A percentile compares a stretch with the other conserved stretches of the same genome.
Conservation (phyloP, 768 basidiomycete species). For the Tulasnella sp. region DNA sequence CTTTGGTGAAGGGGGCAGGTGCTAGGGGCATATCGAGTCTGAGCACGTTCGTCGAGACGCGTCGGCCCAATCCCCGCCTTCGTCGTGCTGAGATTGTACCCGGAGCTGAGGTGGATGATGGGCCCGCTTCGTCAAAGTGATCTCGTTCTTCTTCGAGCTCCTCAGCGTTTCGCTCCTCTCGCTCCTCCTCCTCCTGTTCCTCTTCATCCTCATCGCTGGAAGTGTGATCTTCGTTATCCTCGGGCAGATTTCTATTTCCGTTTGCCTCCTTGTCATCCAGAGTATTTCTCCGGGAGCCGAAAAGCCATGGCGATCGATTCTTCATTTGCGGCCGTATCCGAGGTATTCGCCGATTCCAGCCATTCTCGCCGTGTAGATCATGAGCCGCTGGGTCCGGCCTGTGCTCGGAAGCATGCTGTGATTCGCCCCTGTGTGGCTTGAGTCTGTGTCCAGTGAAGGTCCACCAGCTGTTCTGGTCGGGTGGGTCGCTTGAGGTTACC, state of each 20-base stretch:
- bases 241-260: neutral
- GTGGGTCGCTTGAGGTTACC: slow-evolving; percentile 22
- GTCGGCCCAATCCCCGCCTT: slow-evolving; percentile 18
- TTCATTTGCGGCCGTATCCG: neutral
- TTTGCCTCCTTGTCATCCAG: slow-evolving; percentile 5
- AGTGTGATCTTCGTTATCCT: neutral
- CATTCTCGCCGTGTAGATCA: slow-evolving; percentile 2
- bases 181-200: slow-evolving; percentile 19
- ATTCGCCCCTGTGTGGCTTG: neutral
- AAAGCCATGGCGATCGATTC: slow-evolving; percentile 3
- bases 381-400: neutral
- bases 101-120: neutral
- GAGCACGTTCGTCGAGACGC: slow-evolving; percentile 1
- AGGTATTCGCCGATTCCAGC: neutral
- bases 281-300: slow-evolving; percentile 3
- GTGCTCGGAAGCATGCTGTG: neutral
- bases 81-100: slow-evolving; percentile 8
- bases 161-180: neutral
- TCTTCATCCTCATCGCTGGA: neutral
- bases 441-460: slow-evolving; percentile 5
- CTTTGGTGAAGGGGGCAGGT: slow-evolving; percentile 34
- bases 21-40: slow-evolving; percentile 23
- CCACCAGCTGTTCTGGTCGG: slow-evolving; percentile 14
- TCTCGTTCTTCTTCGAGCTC: slow-evolving; percentile 9
- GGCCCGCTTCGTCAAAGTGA: slow-evolving; percentile 9